Percentiles rank a stretch among this genome's conserved stretches.
Evolutionary conservation across 148 eudicot genomes (phyloP).

Genomic region (Euryodendron excelsum): DNA sequence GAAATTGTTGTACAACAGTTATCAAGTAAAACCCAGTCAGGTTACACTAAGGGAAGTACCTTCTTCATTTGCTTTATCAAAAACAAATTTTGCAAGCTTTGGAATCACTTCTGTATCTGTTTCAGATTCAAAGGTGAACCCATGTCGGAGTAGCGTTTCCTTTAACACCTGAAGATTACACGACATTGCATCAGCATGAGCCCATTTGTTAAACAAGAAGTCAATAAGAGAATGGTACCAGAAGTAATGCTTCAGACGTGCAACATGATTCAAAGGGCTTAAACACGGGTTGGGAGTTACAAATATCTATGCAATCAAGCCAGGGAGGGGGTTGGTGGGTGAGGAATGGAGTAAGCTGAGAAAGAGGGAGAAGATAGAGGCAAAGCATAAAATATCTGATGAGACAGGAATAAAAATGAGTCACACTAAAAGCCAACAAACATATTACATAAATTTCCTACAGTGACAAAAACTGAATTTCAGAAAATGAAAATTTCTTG

Average conservation of each 20-base stretch:
- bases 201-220: slow-evolving; percentile 3
- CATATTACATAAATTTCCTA: neutral
- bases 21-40: neutral
- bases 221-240: neutral
- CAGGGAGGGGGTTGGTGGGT: neutral
- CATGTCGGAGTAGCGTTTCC: slow-evolving; percentile 83
- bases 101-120: slow-evolving; percentile 99
- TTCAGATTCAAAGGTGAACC: slow-evolving; percentile 88
- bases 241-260: neutral
- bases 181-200: neutral
- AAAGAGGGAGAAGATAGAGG: neutral
- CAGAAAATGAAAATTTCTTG: neutral
- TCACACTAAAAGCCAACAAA: neutral
- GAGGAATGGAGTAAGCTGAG: neutral
- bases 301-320: neutral
- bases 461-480: neutral
- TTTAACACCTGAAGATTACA: slow-evolving; percentile 68
- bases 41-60: slow-evolving; percentile 30
- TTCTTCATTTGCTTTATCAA: slow-evolving; percentile 89
- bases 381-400: neutral
- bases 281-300: neutral
- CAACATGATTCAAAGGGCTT: neutral
- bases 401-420: neutral
- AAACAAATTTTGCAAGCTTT: slow-evolving; percentile 96
- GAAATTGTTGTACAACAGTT: neutral